These are phyloP conservation scores for Emericellopsis terricola DNA, from an alignment of 495 filamentous ascomycete species.

Conservation along the genomic window DNA sequence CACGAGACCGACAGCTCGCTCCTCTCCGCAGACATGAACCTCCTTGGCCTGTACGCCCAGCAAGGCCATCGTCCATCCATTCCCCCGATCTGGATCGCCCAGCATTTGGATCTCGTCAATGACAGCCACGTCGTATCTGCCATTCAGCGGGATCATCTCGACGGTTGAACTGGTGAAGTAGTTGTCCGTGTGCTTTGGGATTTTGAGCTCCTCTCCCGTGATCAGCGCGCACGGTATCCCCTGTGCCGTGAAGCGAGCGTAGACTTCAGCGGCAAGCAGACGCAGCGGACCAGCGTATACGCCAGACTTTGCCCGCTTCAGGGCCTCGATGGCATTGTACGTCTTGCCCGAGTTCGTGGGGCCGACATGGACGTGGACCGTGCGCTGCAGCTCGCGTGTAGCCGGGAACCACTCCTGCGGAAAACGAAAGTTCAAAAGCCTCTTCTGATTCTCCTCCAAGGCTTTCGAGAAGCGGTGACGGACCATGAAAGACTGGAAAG, in stretches of 20 bases:
- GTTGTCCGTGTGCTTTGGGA: constrained; percentile 27
- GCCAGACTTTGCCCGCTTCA: constrained; percentile 56
- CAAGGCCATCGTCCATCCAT: constrained; percentile 93
- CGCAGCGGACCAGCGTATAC: constrained; percentile 86
- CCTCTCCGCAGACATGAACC: constrained; percentile 87
- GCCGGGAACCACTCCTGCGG: constrained; percentile 84
- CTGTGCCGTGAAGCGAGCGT: constrained; percentile 56
- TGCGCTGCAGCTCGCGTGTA: constrained; percentile 60
- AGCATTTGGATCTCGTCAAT: constrained; percentile 99
- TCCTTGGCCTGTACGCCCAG: constrained; percentile 74
- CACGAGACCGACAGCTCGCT: constrained; percentile 63
- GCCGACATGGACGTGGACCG: constrained; percentile 83
- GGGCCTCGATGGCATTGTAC: constrained; percentile 78
- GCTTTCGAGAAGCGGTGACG: constrained; percentile 14
- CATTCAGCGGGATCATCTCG: constrained; percentile 75
- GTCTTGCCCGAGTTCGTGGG: constrained; percentile 99
- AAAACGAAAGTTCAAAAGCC: constrained; percentile 60
- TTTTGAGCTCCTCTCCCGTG: constrained; percentile 74
- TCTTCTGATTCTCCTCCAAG: constrained; percentile 32
- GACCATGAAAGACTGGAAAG: constrained; percentile 34
- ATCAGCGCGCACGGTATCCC: constrained; percentile 61
- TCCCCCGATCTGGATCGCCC: constrained; percentile 58
- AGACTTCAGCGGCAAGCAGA: constrained; percentile 86
- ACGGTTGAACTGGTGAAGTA: constrained; percentile 75
- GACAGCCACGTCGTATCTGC: constrained; percentile 67